phyloP scores from a whole-genome alignment of 2,329 filamentous ascomycete genomes.

The Aureobasidium sp. region DNA sequence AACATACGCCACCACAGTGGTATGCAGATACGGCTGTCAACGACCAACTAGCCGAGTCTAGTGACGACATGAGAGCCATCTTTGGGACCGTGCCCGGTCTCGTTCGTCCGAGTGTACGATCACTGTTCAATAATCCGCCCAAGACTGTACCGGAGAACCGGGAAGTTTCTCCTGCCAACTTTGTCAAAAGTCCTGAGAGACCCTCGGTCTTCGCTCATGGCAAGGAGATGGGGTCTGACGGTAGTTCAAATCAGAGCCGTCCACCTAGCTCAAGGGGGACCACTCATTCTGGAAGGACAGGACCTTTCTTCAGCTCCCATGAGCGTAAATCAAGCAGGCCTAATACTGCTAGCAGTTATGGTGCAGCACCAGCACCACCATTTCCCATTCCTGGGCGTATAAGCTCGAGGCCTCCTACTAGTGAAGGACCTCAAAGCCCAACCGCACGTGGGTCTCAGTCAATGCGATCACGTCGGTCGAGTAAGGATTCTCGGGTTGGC shows the following conservation, averaged over 20 bases:
- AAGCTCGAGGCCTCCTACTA: constrained; percentile 70
- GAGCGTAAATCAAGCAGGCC: constrained; percentile 1
- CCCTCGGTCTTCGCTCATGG: neutral
- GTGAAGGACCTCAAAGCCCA: constrained; percentile 64
- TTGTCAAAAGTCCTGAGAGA: neutral
- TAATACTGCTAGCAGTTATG: constrained; percentile 49
- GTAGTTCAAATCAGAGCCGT: neutral
- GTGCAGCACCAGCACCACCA: constrained; percentile 52
- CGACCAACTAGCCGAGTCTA: constrained; percentile 20
- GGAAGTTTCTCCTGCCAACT: constrained; percentile 28
- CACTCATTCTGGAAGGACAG: neutral
- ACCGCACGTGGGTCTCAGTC: constrained; percentile 45
- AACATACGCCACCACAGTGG: neutral
- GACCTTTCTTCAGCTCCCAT: neutral
- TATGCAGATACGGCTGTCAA: constrained; percentile 24
- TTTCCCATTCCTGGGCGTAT: constrained; percentile 87
- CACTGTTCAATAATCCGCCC: constrained; percentile 21
- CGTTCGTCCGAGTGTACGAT: neutral
- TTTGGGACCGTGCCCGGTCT: constrained; percentile 23
- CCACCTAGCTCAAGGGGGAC: neutral
- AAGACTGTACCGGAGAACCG: constrained; percentile 30
- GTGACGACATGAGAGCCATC: constrained; percentile 23
- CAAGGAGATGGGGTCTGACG: neutral
- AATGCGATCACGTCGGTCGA: neutral
- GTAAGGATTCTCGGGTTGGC: constrained; percentile 11